A percentile compares a stretch with the other conserved stretches of the same genome.
phyloP scores from a whole-genome alignment of 2,329 filamentous ascomycete genomes.

The Plectosphaerella sp. region DNA sequence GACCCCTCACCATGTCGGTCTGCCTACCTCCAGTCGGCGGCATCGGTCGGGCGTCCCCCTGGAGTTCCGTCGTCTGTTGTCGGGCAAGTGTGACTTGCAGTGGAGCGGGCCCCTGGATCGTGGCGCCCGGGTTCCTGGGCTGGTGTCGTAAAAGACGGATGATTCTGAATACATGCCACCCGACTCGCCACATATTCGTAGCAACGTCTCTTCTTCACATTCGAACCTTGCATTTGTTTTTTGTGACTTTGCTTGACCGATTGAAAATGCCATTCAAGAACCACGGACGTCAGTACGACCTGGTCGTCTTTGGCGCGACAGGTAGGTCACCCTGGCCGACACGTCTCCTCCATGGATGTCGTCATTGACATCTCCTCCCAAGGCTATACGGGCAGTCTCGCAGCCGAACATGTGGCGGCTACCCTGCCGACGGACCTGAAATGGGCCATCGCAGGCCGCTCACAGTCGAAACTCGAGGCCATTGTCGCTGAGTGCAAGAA shows the following conservation, averaged over 20 bases:
- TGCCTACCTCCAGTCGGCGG: too few relatives aligned
- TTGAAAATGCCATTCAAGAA: slow-evolving; percentile 40
- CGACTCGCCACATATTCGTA: too few relatives aligned
- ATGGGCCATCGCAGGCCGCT: slow-evolving; percentile 86
- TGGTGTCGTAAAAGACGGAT: too few relatives aligned
- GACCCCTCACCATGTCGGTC: too few relatives aligned
- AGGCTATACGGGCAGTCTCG: slow-evolving; percentile 80
- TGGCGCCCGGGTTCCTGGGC: too few relatives aligned
- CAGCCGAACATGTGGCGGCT: slow-evolving; percentile 69
- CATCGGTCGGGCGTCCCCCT: too few relatives aligned
- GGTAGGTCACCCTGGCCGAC: slow-evolving; percentile 29
- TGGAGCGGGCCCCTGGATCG: too few relatives aligned
- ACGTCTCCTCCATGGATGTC: not conserved
- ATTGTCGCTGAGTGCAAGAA: slow-evolving; percentile 63
- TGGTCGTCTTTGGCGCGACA: slow-evolving; percentile 54
- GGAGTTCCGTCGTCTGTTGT: too few relatives aligned
- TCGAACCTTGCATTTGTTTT: not conserved
- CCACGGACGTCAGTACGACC: slow-evolving; percentile 50
- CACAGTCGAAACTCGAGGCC: slow-evolving; percentile 66
- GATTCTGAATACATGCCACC: too few relatives aligned
- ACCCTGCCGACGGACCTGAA: slow-evolving; percentile 70
- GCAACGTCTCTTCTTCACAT: not conserved
- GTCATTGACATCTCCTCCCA: slow-evolving; percentile 15
- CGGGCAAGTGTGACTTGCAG: too few relatives aligned
- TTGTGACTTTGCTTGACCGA: not conserved